These are phyloP conservation scores for Fusarium bactridioides DNA, from an alignment of 2,329 filamentous ascomycete species.

Conservation along the genomic window DNA sequence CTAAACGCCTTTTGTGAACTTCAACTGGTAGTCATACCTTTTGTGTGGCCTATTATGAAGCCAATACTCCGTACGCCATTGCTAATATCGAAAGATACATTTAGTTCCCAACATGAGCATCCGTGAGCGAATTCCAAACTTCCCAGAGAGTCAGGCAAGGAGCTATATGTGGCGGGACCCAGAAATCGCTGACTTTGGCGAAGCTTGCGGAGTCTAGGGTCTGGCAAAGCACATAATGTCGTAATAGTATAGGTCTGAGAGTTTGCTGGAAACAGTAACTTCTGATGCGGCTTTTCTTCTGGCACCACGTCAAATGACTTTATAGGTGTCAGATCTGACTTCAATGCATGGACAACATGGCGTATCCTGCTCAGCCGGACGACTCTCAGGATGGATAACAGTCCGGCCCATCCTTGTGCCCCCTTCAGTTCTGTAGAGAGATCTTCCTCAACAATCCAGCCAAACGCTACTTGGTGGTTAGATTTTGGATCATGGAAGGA, in stretches of 20 bases:
- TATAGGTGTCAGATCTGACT: not conserved
- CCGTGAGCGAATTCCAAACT: not conserved
- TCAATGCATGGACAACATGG: not conserved
- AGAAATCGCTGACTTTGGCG: not conserved
- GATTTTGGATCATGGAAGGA: not conserved
- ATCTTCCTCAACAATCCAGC: not conserved
- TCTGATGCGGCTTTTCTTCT: not conserved
- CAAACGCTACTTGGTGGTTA: not conserved
- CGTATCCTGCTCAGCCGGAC: not conserved
- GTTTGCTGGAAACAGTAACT: accelerated
- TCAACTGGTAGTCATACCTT: accelerated
- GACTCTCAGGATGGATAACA: not conserved
- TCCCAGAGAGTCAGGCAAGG: not conserved
- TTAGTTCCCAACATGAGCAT: not conserved
- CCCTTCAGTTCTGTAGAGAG: not conserved
- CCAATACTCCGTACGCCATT: not conserved
- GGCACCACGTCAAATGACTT: not conserved
- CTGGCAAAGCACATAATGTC: not conserved
- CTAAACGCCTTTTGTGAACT: accelerated
- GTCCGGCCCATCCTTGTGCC: not conserved
- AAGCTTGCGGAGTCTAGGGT: not conserved
- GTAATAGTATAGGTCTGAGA: not conserved
- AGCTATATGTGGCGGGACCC: no score
- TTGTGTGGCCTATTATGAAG: not conserved
- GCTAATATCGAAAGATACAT: not conserved